phyloP scores from a whole-genome alignment of 1,284 basidiomycete genomes.

The Leccinum cinnamomeum region DNA sequence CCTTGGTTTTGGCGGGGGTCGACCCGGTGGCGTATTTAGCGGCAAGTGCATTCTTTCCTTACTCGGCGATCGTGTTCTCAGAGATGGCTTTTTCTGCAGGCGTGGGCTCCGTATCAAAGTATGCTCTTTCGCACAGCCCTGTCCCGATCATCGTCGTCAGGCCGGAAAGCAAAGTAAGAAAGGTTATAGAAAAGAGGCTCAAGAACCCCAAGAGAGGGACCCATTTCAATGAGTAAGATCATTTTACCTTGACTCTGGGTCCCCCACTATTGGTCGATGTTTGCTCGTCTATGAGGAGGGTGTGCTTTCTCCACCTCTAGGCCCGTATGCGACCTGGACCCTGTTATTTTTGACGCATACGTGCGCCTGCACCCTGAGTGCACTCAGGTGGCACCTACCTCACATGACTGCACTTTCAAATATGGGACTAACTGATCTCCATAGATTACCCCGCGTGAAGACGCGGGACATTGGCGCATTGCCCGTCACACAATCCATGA shows the following conservation, averaged over 20 bases:
- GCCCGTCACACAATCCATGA: constrained; percentile 11
- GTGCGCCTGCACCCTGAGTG: background rate
- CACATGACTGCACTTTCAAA: constrained; percentile 21
- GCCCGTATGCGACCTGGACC: background rate
- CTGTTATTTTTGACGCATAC: background rate
- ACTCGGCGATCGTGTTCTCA: background rate
- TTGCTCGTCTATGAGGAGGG: background rate
- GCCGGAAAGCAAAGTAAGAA: constrained; percentile 84
- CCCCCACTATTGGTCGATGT: background rate
- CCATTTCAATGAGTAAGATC: constrained; percentile 61
- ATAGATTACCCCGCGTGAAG: constrained; percentile 16
- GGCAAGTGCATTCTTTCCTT: constrained; percentile 51
- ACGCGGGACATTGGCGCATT: constrained; percentile 9
- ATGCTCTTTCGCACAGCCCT: constrained; percentile 86
- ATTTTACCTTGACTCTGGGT: background rate
- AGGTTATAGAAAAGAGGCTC: constrained; percentile 77
- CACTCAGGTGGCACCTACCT: background rate
- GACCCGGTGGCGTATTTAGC: constrained; percentile 49
- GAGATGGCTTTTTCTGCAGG: background rate
- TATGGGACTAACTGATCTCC: constrained; percentile 7
- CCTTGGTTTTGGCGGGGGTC: constrained; percentile 51
- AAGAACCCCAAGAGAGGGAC: constrained; percentile 83
- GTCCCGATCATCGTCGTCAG: constrained; percentile 92
- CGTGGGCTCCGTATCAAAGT: constrained; percentile 44
- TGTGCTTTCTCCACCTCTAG: background rate